Base-by-base conservation (phyloP, 1,284 basidiomycete genomes). In the Ustilago xerochloae region DNA sequence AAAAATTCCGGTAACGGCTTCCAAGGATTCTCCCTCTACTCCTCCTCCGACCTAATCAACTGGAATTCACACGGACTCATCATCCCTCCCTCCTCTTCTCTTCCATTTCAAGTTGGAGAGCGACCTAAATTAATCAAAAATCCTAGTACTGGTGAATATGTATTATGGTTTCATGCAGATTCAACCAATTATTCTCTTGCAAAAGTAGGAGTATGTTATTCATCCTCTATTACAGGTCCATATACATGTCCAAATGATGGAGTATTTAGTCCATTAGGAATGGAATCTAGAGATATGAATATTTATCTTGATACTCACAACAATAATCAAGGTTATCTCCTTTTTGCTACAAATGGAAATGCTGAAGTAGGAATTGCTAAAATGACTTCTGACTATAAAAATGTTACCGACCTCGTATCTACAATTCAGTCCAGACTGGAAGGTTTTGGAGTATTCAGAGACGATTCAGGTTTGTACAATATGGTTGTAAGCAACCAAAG, bases 131-230 rank as follows among this genome's bases (percentile, higher is more conserved):
- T 68, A 10, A 62, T 68, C 46, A 48, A 50, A 35, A 68, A 62
- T 28, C 45, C 53, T 0, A 29, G 1, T 5, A 68, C 65, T 20
- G 65, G 65, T 1, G 54, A 63, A 29, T 68, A 54, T 35, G 54
- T 68, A 18, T 43, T 68, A 12, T 63, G 59, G 65, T 68, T 68
- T 41, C 65, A 68, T 46, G 65, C 65, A 6, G 65, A 68, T n/a
- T 30, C 29, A 4, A 29, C 49, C 54, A 61, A 68, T 26, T 68
- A 68, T 24, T 53, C 49, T 2, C 45, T 62, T 0, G 65, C 65
- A 13, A 62, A 68, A 36, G 65, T 68, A 1, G 65, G 65, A 1
- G 55, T 68, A 0, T 68, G 65, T 38, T 57, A 56, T 13, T 35
- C 65, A 0, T 4, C 8, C 13, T 9, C 24, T 1, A 46, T 63